Base-by-base conservation (phyloP, 495 filamentous ascomycete species). In the Aspergillus indologenus region DNA sequence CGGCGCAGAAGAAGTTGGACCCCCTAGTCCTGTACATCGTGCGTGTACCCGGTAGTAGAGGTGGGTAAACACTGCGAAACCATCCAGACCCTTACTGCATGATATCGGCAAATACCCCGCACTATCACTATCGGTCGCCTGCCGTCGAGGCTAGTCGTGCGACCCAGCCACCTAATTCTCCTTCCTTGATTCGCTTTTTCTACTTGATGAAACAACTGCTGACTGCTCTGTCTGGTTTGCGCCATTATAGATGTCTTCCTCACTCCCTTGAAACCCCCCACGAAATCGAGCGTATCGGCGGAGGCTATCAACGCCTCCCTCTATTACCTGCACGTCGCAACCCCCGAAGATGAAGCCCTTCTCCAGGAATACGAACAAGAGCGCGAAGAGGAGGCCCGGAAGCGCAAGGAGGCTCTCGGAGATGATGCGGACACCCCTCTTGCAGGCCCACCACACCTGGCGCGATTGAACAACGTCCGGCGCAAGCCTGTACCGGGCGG, bases 21-120 rank as follows among this genome's bases (percentile, higher is more conserved):
- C 86, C 89, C 8, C 71, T 98, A 44, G 83, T 85, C 3, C 78
- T 98, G 21, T 98, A 98, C 68, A 95, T 98, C 61, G 92, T 92
- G 12, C 80, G 91, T 56, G 92, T 98, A 0, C 93, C 93, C 2
- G 92, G 94, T 15, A 96, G 88, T 61, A 84, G 84, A 85, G 92
- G 92, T 93, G 78, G 34, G 79, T 70, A 29, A 4, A 29, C 26
- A 29, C 9, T 29, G 26, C 9, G 4, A 29, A 3, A 4, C 17
- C 8, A 29, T 34, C 48, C 14, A 21, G 18, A 2, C 18, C 3
- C 45, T 19, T n/a, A 18, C 20, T 54, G 7, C 43, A 26, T 54
- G 19, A 12, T 21, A 14, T 44, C 44, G 15, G 44, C 31, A 20
- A 42, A 55, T 57, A 53, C 40, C 46, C 34, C 43, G 31, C 59